A percentile compares a stretch with the other conserved stretches of the same genome.
phyloP scores from a whole-genome alignment of 1,139 yeast genomes.

The Zygosaccharomyces pseudobailii region DNA sequence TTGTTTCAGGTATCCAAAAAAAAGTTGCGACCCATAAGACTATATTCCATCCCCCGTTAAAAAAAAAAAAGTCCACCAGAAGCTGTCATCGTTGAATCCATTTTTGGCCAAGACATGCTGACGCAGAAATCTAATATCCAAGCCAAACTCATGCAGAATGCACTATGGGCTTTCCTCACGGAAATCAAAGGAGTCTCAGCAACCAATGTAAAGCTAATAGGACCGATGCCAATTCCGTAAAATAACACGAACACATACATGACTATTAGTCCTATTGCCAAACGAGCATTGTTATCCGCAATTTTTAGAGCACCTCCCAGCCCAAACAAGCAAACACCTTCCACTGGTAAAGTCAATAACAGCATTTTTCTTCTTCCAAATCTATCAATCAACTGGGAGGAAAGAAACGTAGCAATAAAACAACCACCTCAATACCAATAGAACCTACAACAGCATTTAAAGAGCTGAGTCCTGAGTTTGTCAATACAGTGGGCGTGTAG shows the following conservation, averaged over 20 bases:
- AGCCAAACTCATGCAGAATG: slow-evolving; percentile 51
- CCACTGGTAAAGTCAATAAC: slow-evolving; percentile 46
- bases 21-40: slow-evolving; percentile 47
- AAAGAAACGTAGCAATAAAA: slow-evolving; percentile 48
- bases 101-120: slow-evolving; percentile 53
- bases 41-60: slow-evolving; percentile 53
- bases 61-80: slow-evolving; percentile 54
- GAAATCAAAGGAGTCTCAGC: slow-evolving; percentile 54
- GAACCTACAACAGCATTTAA: slow-evolving; percentile 47
- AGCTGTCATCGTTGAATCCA: slow-evolving; percentile 42
- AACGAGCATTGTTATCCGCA: slow-evolving; percentile 36
- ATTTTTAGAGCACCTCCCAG: slow-evolving; percentile 49
- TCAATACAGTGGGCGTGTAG: slow-evolving; percentile 49
- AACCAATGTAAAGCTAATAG: slow-evolving; percentile 52
- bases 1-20: slow-evolving; percentile 58
- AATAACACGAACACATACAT: slow-evolving; percentile 46
- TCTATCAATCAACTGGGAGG: slow-evolving; percentile 50
- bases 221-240: slow-evolving; percentile 54
- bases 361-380: slow-evolving; percentile 52
- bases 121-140: slow-evolving; percentile 53
- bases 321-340: slow-evolving; percentile 46
- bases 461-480: slow-evolving; percentile 43
- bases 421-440: slow-evolving; percentile 58
- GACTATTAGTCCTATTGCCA: slow-evolving; percentile 44
- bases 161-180: slow-evolving; percentile 52